Evolutionary conservation across 2,329 filamentous ascomycete genomes (phyloP).

Genomic region (Fusarium globosum): DNA sequence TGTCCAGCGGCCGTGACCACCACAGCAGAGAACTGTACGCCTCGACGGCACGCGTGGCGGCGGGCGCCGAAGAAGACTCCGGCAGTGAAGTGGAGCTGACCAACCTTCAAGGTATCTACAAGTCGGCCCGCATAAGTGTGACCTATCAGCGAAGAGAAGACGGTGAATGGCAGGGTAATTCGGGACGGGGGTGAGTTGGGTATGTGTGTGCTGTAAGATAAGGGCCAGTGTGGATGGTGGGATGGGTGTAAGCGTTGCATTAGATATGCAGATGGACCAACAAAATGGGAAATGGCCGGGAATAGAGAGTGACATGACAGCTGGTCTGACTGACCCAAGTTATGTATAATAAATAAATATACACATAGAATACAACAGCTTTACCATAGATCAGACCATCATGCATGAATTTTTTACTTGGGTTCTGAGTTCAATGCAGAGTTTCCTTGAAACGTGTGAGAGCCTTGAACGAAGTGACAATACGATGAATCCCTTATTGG

Average conservation of each 20-base stretch:
- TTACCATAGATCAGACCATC: not conserved
- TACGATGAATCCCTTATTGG: not conserved
- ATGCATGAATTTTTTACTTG: not conserved
- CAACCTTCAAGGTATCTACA: slow-evolving; percentile 38
- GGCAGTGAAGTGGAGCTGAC: slow-evolving; percentile 41
- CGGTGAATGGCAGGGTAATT: not conserved
- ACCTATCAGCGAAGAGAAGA: slow-evolving; percentile 31
- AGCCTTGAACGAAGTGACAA: not conserved
- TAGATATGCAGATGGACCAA: not conserved
- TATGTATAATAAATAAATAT: not conserved
- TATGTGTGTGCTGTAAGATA: not conserved
- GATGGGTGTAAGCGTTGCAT: not conserved
- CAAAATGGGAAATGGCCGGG: not conserved
- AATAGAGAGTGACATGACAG: not conserved
- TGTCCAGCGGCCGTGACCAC: slow-evolving; percentile 35
- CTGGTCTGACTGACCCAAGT: not conserved
- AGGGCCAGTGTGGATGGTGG: not conserved
- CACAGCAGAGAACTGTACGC: slow-evolving; percentile 15
- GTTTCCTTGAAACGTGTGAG: not conserved
- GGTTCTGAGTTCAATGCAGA: not conserved
- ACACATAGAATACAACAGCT: not conserved
- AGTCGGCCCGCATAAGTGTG: slow-evolving; percentile 37
- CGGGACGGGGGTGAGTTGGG: not conserved
- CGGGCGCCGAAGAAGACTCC: slow-evolving; percentile 28
- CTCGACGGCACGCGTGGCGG: slow-evolving; percentile 22